These are phyloP conservation scores for Phaffia tasmanica DNA, from an alignment of 768 basidiomycete genomes.

Conservation along the genomic window DNA sequence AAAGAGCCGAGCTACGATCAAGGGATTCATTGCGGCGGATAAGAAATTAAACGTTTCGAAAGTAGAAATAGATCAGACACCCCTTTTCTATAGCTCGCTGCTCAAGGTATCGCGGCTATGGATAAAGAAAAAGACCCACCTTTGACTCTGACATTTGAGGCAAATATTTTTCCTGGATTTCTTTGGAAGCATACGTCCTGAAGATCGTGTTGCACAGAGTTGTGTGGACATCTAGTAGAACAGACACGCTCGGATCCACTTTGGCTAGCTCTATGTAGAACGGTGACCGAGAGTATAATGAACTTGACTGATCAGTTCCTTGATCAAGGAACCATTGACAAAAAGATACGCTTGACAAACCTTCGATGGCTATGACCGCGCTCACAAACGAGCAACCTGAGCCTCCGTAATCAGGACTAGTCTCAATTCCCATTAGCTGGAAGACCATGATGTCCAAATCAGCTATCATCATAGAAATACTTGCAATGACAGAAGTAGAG, in stretches of 20 bases:
- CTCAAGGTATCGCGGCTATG: slow-evolving; percentile 1
- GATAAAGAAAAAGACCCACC: slow-evolving; percentile 41
- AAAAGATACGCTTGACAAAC: slow-evolving; percentile 21
- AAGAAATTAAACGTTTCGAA: neutral
- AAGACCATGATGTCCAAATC: neutral
- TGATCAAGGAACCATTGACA: no score
- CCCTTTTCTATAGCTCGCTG: neutral
- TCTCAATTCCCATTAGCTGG: slow-evolving; percentile 97
- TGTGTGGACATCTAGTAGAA: slow-evolving; percentile 95
- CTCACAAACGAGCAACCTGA: slow-evolving; percentile 84
- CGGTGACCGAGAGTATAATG: neutral
- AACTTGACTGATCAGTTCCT: no score
- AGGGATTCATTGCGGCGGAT: neutral
- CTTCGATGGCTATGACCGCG: slow-evolving; percentile 88
- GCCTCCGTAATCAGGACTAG: slow-evolving; percentile 67
- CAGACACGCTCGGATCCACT: slow-evolving; percentile 90
- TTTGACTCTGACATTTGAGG: slow-evolving; percentile 67
- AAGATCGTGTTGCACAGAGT: slow-evolving; percentile 78
- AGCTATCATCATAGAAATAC: neutral
- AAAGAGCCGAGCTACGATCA: slow-evolving; percentile 76
- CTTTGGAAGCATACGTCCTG: slow-evolving; percentile 69
- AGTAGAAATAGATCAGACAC: neutral
- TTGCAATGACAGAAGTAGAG: neutral
- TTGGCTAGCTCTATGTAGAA: slow-evolving; percentile 64
- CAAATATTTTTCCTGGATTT: slow-evolving; percentile 77